These are phyloP conservation scores for Acanthamoeba lenticulata DNA, from an alignment of 208 protist genomes.

Conservation along the genomic window DNA sequence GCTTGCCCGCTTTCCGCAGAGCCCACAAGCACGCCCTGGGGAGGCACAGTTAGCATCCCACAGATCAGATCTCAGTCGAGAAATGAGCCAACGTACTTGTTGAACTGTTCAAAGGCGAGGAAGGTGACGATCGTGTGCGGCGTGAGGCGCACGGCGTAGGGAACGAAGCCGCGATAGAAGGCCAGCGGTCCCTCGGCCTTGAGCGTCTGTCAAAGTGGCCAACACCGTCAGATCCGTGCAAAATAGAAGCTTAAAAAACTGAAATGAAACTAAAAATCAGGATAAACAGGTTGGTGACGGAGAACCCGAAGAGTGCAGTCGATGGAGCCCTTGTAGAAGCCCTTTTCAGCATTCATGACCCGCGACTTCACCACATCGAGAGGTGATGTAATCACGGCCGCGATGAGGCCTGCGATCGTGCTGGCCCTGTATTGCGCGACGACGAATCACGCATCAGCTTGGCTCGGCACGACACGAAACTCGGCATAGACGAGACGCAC, in stretches of 20 bases:
- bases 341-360: constrained; percentile 77
- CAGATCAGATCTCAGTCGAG: neutral
- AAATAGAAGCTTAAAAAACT: no score
- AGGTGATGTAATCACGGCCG: constrained; percentile 76
- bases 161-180: constrained; percentile 70
- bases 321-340: neutral
- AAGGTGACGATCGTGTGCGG: constrained; percentile 72
- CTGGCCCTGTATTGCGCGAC: constrained; percentile 62
- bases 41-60: neutral
- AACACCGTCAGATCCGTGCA: neutral
- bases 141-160: constrained; percentile 63
- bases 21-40: neutral
- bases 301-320: neutral
- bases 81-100: neutral
- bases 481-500: neutral
- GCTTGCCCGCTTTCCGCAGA: neutral
- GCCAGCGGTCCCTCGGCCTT: constrained; percentile 58
- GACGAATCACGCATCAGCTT: neutral
- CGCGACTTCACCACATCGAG: constrained; percentile 82
- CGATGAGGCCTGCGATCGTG: constrained; percentile 75
- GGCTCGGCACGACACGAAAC: neutral
- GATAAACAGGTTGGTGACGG: neutral
- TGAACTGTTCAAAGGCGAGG: constrained; percentile 72
- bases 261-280: neutral
- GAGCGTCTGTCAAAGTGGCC: neutral